These are phyloP conservation scores for Fusarium sp. DNA, from an alignment of 2,329 filamentous ascomycete genomes.

Conservation along the genomic window DNA sequence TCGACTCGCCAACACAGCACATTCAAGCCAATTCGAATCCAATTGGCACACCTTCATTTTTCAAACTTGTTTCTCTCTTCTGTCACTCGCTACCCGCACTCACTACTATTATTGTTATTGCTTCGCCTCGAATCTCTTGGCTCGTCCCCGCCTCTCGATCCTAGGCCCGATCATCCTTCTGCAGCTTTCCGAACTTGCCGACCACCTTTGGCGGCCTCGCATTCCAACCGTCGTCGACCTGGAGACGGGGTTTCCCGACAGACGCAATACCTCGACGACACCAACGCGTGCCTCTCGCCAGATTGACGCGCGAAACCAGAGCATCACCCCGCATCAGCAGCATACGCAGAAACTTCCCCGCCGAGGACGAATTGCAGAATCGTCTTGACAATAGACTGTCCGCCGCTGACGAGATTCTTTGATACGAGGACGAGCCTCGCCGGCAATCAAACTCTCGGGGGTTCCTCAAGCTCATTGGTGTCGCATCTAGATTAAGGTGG, in stretches of 20 bases:
- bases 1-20: constrained; percentile 38
- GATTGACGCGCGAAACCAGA: constrained; percentile 25
- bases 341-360: constrained; percentile 9
- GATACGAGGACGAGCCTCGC: constrained; percentile 37
- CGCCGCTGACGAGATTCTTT: constrained; percentile 32
- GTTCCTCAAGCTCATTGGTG: constrained; percentile 39
- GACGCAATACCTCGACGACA: constrained; percentile 14
- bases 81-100: constrained; percentile 39
- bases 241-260: constrained; percentile 35
- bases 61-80: constrained; percentile 21
- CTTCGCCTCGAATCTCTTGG: constrained; percentile 30
- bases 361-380: constrained; percentile 17
- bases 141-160: constrained; percentile 23
- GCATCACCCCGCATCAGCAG: constrained; percentile 30
- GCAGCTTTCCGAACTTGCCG: constrained; percentile 27
- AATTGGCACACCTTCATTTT: constrained; percentile 34
- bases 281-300: constrained; percentile 14
- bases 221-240: constrained; percentile 46
- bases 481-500: constrained; percentile 45
- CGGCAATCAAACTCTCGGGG: constrained; percentile 42
- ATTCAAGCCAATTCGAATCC: constrained; percentile 11
- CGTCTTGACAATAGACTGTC: constrained; percentile 14
- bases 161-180: constrained; percentile 13
- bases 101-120: constrained; percentile 32
- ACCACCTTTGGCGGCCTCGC: constrained; percentile 32